Evolutionary conservation across 1,139 yeast genomes (phyloP).

Genomic region (Geotrichum aggregatum): DNA sequence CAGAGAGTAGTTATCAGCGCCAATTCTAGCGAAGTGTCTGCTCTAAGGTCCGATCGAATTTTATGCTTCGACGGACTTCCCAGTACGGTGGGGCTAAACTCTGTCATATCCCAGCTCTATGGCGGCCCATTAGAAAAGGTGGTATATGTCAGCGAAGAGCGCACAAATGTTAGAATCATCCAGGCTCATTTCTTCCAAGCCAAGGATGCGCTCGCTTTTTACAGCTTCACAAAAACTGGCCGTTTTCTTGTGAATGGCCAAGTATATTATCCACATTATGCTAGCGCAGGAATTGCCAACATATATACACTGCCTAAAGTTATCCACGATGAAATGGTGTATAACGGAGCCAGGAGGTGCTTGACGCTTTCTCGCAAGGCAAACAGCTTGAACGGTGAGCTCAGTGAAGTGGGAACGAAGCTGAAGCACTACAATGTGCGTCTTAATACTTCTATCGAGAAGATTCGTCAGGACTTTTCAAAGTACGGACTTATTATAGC

Average conservation of each 20-base stretch:
- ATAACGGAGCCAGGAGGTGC: slow-evolving; percentile 42
- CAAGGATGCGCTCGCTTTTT: slow-evolving; percentile 55
- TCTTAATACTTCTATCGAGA: slow-evolving; percentile 40
- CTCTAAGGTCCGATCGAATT: slow-evolving; percentile 22
- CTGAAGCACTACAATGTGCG: slow-evolving; percentile 30
- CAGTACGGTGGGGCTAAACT: slow-evolving; percentile 44
- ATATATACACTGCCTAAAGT: slow-evolving; percentile 31
- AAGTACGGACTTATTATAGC: slow-evolving; percentile 61
- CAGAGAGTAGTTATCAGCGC: slow-evolving; percentile 10
- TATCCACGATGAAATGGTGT: slow-evolving; percentile 37
- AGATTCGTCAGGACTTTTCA: slow-evolving; percentile 50
- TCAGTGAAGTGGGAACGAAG: slow-evolving; percentile 15
- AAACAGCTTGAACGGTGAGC: slow-evolving; percentile 11
- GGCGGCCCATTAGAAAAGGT: slow-evolving; percentile 75
- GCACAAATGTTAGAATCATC: slow-evolving; percentile 29
- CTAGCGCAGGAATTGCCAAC: slow-evolving; percentile 24
- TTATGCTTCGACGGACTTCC: slow-evolving; percentile 43
- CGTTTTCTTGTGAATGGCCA: slow-evolving; percentile 60
- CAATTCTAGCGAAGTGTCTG: slow-evolving; percentile 8
- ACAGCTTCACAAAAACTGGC: slow-evolving; percentile 52
- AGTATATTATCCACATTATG: slow-evolving; percentile 43
- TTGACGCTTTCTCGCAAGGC: slow-evolving; percentile 36
- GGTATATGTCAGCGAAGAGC: slow-evolving; percentile 27
- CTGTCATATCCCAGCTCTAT: slow-evolving; percentile 54
- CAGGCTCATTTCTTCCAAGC: slow-evolving; percentile 54